Conservation (phyloP, 2,329 filamentous ascomycete genomes). For the Cercospora sp. region DNA sequence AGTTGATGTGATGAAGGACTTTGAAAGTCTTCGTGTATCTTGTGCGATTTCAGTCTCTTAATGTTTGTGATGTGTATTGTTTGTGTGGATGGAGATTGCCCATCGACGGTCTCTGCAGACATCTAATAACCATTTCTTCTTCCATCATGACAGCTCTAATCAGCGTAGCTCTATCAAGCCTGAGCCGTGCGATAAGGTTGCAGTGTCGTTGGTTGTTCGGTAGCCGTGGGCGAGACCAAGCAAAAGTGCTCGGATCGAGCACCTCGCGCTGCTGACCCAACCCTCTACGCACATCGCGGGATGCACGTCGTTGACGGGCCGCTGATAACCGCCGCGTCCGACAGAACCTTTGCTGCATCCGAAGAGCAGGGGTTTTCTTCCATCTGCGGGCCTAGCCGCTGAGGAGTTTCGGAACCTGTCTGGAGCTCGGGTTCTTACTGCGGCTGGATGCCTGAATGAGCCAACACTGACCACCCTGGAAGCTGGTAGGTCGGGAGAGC, state of each 20-base stretch:
- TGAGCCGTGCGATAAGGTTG: slow-evolving; percentile 11
- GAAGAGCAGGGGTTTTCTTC: not conserved
- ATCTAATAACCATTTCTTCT: slow-evolving; percentile 20
- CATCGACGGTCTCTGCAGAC: slow-evolving; percentile 11
- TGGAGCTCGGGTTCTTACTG: slow-evolving; percentile 4
- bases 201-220: slow-evolving; percentile 4
- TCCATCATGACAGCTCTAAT: slow-evolving; percentile 14
- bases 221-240: slow-evolving; percentile 6
- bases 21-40: not conserved
- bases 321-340: slow-evolving; percentile 14
- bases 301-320: slow-evolving; percentile 7
- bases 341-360: not conserved
- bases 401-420: slow-evolving; percentile 13
- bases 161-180: slow-evolving; percentile 4
- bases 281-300: not conserved
- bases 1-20: not conserved
- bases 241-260: slow-evolving; percentile 16
- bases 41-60: not conserved
- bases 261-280: not conserved
- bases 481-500: not conserved
- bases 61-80: slow-evolving; percentile 1
- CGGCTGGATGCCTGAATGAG: not conserved
- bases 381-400: slow-evolving; percentile 11
- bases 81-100: slow-evolving; percentile 2
- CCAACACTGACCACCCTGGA: slow-evolving; percentile 4